These are phyloP conservation scores for Jackrogersella minutella DNA, from an alignment of 495 filamentous ascomycete genomes.

Conservation along the genomic window DNA sequence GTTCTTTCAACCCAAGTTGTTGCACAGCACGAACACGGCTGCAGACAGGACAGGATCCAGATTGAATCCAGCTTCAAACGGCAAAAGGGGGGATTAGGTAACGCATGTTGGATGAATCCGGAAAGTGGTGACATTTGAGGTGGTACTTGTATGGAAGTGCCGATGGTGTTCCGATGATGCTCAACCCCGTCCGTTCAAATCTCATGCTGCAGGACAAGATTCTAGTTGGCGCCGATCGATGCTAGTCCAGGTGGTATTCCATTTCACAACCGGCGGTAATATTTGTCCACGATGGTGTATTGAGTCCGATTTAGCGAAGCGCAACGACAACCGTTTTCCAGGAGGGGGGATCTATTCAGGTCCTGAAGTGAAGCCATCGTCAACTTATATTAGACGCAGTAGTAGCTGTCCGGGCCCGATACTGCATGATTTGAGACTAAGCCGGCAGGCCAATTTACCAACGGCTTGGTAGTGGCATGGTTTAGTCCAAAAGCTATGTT, in stretches of 20 bases:
- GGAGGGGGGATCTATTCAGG: not conserved
- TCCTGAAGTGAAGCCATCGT: conserved; percentile 30
- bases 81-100: conserved; percentile 20
- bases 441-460: conserved; percentile 36
- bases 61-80: conserved; percentile 33
- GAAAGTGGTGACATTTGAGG: conserved; percentile 29
- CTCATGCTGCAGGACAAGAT: conserved; percentile 29
- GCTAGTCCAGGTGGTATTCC: conserved; percentile 13
- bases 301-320: not conserved
- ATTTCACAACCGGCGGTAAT: conserved; percentile 7
- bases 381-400: conserved; percentile 11
- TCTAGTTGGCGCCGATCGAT: conserved; percentile 17
- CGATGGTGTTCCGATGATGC: conserved; percentile 39
- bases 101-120: conserved; percentile 31
- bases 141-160: conserved; percentile 30
- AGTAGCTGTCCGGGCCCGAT: conserved; percentile 4
- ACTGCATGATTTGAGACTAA: conserved; percentile 7
- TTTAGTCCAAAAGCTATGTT: conserved; percentile 19
- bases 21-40: conserved; percentile 37
- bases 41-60: conserved; percentile 25
- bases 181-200: conserved; percentile 35
- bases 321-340: not conserved
- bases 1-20: conserved; percentile 21
- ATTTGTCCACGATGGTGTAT: not conserved
- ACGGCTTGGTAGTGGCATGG: conserved; percentile 21